Evolutionary conservation across 306 rosid genomes (phyloP).

Genomic region (Luffa aegyptiaca): DNA sequence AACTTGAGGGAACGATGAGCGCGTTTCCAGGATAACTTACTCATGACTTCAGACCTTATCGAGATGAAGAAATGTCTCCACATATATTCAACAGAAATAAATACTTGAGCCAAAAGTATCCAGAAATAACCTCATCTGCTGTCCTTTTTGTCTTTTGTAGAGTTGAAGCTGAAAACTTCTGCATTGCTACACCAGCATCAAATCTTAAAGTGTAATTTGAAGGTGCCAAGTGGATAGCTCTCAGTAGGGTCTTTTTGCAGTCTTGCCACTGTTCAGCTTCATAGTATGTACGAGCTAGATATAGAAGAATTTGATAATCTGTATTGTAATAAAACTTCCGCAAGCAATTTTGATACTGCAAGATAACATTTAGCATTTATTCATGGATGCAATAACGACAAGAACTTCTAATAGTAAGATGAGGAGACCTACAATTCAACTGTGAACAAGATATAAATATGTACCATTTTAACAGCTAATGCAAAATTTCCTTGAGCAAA

Average conservation of each 20-base stretch:
- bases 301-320: conserved; percentile 89
- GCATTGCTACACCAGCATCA: conserved; percentile 98
- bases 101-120: conserved; percentile 2
- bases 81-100: conserved; percentile 1
- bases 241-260: conserved; percentile 81
- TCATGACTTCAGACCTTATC: background rate
- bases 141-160: conserved; percentile 85
- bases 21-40: background rate
- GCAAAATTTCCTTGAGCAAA: conserved; percentile 94
- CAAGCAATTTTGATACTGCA: conserved; percentile 98
- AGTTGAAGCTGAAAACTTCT: conserved; percentile 93
- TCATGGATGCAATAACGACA: conserved; percentile 12
- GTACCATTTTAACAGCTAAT: conserved; percentile 94
- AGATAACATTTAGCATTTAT: conserved; percentile 23
- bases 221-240: conserved; percentile 97
- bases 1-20: background rate
- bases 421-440: conserved; percentile 13
- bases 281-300: conserved; percentile 90
- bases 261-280: conserved; percentile 99
- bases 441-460: conserved; percentile 3
- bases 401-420: conserved; percentile 1
- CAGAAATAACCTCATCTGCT: conserved; percentile 77
- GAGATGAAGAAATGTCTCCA: background rate
- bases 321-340: conserved; percentile 89
- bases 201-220: conserved; percentile 91